A percentile compares a stretch with the other conserved stretches of the same genome.
phyloP scores from a whole-genome alignment of 1,139 yeast genomes.

The Kurtzmaniella natalensis region DNA sequence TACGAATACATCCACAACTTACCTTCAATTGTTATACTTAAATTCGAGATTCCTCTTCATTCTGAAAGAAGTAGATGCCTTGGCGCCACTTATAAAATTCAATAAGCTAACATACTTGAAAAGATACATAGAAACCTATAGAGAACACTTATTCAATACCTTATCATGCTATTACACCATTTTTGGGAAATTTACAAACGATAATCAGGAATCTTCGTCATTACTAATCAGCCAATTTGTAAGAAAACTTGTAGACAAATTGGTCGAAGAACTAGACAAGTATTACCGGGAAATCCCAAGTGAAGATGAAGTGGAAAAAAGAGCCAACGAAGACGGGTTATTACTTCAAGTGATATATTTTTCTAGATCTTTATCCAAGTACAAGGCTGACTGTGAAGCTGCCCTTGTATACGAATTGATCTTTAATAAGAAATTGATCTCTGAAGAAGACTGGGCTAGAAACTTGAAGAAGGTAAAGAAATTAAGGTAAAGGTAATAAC shows the following conservation, averaged over 20 bases:
- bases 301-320: slow-evolving; percentile 32
- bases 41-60: slow-evolving; percentile 61
- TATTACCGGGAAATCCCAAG: slow-evolving; percentile 10
- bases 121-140: slow-evolving; percentile 71
- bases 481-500: slow-evolving; percentile 23
- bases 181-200: slow-evolving; percentile 30
- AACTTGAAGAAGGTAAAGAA: slow-evolving; percentile 35
- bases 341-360: slow-evolving; percentile 73
- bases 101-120: slow-evolving; percentile 66
- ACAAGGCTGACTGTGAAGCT: slow-evolving; percentile 62
- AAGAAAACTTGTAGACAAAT: slow-evolving; percentile 24
- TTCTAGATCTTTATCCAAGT: slow-evolving; percentile 67
- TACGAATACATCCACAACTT: slow-evolving; percentile 6
- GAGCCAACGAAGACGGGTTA: slow-evolving; percentile 54
- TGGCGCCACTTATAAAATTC: slow-evolving; percentile 48
- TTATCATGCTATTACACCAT: slow-evolving; percentile 63
- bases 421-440: slow-evolving; percentile 17
- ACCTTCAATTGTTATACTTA: slow-evolving; percentile 45
- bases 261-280: slow-evolving; percentile 23
- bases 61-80: slow-evolving; percentile 51
- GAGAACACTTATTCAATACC: slow-evolving; percentile 78
- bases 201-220: slow-evolving; percentile 20
- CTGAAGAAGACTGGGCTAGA: slow-evolving; percentile 33
- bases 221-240: slow-evolving; percentile 31
- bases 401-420: slow-evolving; percentile 38